Evolutionary conservation across 2,329 filamentous ascomycete species (phyloP).

Genomic region (Didymella pinodella): DNA sequence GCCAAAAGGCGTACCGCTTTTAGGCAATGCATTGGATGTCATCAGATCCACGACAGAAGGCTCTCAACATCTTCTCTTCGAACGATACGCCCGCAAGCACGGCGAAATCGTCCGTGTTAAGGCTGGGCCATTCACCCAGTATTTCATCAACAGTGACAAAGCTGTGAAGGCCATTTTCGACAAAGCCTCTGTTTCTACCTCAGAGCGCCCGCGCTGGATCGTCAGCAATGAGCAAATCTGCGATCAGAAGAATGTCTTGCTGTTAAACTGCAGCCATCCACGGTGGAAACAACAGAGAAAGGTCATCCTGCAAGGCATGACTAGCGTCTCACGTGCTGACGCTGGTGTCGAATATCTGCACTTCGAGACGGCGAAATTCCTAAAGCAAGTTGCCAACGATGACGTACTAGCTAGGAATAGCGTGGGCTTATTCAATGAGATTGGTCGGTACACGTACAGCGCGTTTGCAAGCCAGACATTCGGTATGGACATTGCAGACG

Average conservation of each 20-base stretch:
- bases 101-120: slow-evolving; percentile 18
- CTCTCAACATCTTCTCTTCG: slow-evolving; percentile 16
- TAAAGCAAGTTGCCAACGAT: slow-evolving; percentile 10
- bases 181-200: slow-evolving; percentile 45
- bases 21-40: slow-evolving; percentile 17
- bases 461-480: slow-evolving; percentile 19
- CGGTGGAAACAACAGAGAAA: slow-evolving; percentile 19
- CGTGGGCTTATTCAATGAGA: slow-evolving; percentile 15
- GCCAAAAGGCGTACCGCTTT: slow-evolving; percentile 13
- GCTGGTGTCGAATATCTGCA: slow-evolving; percentile 17
- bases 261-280: slow-evolving; percentile 12
- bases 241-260: slow-evolving; percentile 18
- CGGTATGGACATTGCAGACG: slow-evolving; percentile 17
- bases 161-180: slow-evolving; percentile 55
- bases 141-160: slow-evolving; percentile 50
- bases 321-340: slow-evolving; percentile 17
- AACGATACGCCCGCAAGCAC: slow-evolving; percentile 5
- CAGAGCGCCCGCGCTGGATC: slow-evolving; percentile 40
- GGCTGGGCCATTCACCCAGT: slow-evolving; percentile 17
- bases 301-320: slow-evolving; percentile 20
- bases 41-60: slow-evolving; percentile 6
- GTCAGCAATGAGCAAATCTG: slow-evolving; percentile 23
- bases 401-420: slow-evolving; percentile 3
- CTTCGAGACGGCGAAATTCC: slow-evolving; percentile 21
- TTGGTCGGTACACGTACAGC: slow-evolving; percentile 21